Evolutionary conservation across 2,329 filamentous ascomycete genomes (phyloP).

Genomic region (Pseudogymnoascus sp.): DNA sequence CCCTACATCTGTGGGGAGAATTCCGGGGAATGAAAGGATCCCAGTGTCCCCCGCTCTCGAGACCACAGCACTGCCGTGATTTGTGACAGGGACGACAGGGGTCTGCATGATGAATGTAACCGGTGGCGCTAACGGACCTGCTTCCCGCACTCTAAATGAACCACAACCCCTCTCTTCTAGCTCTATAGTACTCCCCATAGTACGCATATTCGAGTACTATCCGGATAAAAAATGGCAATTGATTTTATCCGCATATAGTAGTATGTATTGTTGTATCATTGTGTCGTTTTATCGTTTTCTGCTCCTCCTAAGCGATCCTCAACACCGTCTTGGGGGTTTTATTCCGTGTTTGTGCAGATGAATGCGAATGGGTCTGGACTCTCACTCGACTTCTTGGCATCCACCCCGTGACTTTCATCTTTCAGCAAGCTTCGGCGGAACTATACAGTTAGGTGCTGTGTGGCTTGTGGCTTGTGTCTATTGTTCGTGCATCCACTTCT

Average conservation of each 20-base stretch:
- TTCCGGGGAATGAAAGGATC: neutral
- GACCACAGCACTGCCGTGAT: neutral
- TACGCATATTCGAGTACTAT: neutral
- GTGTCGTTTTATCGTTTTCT: neutral
- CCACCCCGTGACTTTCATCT: neutral
- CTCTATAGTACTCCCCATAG: neutral
- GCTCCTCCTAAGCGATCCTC: neutral
- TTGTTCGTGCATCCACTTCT: neutral
- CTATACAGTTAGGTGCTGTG: neutral
- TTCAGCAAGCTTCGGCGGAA: neutral
- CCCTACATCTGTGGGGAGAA: neutral
- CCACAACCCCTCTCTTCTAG: neutral
- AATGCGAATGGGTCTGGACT: neutral
- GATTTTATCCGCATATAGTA: neutral
- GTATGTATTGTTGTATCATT: neutral
- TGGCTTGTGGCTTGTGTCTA: neutral
- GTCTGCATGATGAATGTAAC: neutral
- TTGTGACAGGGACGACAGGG: neutral
- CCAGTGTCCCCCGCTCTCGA: neutral
- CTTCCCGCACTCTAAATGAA: conserved; percentile 7
- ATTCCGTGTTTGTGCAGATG: neutral
- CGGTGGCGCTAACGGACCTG: conserved; percentile 6
- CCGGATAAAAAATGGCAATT: neutral
- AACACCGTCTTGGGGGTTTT: neutral
- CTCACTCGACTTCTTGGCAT: neutral